Percentiles rank a stretch among this genome's conserved stretches.
These are phyloP conservation scores for Arthrinium puccinioides DNA, from an alignment of 2,329 filamentous ascomycete species.

Conservation along the genomic window DNA sequence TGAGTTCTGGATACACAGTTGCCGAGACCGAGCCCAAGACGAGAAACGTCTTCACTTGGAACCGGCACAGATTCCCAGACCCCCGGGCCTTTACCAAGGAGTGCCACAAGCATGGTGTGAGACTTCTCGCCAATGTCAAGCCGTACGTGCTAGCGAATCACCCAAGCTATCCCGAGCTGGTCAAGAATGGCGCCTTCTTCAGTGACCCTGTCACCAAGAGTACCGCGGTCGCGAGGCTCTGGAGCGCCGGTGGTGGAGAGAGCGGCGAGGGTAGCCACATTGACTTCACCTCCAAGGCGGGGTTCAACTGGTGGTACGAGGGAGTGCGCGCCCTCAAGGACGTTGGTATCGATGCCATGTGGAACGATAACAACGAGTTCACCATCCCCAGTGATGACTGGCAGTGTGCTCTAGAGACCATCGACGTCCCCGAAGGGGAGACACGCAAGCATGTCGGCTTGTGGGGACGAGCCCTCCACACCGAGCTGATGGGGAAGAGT, in stretches of 20 bases:
- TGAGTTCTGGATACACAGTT: slow-evolving; percentile 67
- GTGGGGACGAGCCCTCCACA: slow-evolving; percentile 64
- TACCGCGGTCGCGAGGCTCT: slow-evolving; percentile 54
- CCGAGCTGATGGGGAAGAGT: slow-evolving; percentile 63
- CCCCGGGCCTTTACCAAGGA: slow-evolving; percentile 55
- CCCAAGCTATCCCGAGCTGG: slow-evolving; percentile 56
- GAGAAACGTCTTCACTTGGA: slow-evolving; percentile 67
- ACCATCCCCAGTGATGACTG: slow-evolving; percentile 59
- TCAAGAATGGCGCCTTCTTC: slow-evolving; percentile 55
- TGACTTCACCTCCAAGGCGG: slow-evolving; percentile 62
- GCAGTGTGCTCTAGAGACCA: slow-evolving; percentile 49
- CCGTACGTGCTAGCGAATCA: slow-evolving; percentile 63
- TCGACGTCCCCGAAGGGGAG: slow-evolving; percentile 27
- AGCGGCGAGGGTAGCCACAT: slow-evolving; percentile 65
- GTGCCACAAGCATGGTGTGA: slow-evolving; percentile 57
- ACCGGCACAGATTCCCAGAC: slow-evolving; percentile 60
- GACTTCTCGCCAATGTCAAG: slow-evolving; percentile 65
- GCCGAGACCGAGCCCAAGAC: slow-evolving; percentile 61
- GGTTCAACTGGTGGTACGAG: slow-evolving; percentile 66
- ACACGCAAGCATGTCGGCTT: slow-evolving; percentile 49
- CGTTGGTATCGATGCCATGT: slow-evolving; percentile 64
- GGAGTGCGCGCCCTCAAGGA: slow-evolving; percentile 55
- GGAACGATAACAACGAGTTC: slow-evolving; percentile 78
- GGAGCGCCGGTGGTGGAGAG: slow-evolving; percentile 66
- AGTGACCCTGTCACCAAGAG: slow-evolving; percentile 45